A percentile compares a stretch with the other conserved stretches of the same genome.
phyloP scores from a whole-genome alignment of 2,329 filamentous ascomycete genomes.

The Metarhizium humberi region DNA sequence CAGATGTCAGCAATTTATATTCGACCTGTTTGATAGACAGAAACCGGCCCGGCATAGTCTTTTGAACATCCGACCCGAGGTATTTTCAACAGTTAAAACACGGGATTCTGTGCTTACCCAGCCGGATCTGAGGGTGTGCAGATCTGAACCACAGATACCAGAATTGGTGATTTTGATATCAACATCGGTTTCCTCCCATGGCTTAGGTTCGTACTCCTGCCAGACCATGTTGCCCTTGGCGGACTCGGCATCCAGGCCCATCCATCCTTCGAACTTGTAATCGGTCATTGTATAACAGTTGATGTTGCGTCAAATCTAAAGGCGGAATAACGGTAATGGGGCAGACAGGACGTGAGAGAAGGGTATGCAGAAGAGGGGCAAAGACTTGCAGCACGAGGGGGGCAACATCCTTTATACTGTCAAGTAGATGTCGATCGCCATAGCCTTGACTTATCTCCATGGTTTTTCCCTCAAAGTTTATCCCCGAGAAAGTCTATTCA shows the following conservation, averaged over 20 bases:
- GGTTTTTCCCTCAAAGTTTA: background rate
- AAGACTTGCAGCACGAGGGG: background rate
- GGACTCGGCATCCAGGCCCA: constrained; percentile 31
- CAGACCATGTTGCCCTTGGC: constrained; percentile 44
- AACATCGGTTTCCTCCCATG: constrained; percentile 56
- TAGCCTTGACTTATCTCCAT: background rate
- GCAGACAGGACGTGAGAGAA: too few relatives aligned
- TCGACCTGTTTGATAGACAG: too few relatives aligned
- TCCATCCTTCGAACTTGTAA: constrained; percentile 43
- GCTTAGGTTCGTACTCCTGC: constrained; percentile 51
- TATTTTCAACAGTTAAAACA: background rate
- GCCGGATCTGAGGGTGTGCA: constrained; percentile 48
- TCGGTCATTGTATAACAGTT: constrained; percentile 19
- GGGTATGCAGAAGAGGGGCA: too few relatives aligned
- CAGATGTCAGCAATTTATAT: background rate
- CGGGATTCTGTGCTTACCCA: constrained; percentile 26
- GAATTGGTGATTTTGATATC: constrained; percentile 59
- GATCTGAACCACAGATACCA: constrained; percentile 54
- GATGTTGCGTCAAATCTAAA: background rate
- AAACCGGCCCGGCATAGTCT: background rate
- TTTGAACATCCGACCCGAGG: background rate
- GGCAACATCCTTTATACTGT: background rate
- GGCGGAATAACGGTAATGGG: too few relatives aligned
- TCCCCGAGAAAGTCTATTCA: background rate
- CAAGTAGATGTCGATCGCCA: background rate